Conservation (phyloP, 768 basidiomycete species). For the Pulveroboletus ravenelii region DNA sequence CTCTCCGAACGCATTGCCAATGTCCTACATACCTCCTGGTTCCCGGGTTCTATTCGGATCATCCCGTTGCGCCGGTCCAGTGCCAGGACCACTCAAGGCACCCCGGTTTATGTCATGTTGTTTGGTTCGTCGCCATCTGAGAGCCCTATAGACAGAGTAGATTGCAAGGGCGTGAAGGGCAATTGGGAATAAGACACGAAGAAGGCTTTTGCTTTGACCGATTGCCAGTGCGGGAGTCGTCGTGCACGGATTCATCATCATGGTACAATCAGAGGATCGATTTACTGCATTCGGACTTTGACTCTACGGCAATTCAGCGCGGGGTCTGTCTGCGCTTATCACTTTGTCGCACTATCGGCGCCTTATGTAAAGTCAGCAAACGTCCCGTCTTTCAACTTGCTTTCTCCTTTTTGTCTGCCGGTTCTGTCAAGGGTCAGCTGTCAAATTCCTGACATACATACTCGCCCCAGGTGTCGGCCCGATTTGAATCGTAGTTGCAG, state of each 20-base stretch:
- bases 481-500: no score
- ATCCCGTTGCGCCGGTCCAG: not conserved
- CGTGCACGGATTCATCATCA: constrained; percentile 9
- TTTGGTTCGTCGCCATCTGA: constrained; percentile 7
- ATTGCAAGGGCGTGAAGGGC: constrained; percentile 13
- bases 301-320: no score
- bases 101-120: not conserved
- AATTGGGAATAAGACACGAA: constrained; percentile 9
- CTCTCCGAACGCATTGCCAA: not conserved
- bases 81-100: not conserved
- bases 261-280: not conserved
- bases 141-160: constrained; percentile 12
- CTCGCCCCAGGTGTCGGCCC: no score
- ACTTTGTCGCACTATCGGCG: no score
- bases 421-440: no score
- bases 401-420: no score
- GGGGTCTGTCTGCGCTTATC: no score
- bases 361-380: no score
- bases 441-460: no score
- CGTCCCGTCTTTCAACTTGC: no score
- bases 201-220: not conserved
- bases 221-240: not conserved
- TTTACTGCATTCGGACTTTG: no score
- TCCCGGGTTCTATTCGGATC: constrained; percentile 18
- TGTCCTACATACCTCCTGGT: constrained; percentile 21